These are phyloP conservation scores for Macrocybe gigantea DNA, from an alignment of 768 basidiomycete genomes.

Conservation along the genomic window DNA sequence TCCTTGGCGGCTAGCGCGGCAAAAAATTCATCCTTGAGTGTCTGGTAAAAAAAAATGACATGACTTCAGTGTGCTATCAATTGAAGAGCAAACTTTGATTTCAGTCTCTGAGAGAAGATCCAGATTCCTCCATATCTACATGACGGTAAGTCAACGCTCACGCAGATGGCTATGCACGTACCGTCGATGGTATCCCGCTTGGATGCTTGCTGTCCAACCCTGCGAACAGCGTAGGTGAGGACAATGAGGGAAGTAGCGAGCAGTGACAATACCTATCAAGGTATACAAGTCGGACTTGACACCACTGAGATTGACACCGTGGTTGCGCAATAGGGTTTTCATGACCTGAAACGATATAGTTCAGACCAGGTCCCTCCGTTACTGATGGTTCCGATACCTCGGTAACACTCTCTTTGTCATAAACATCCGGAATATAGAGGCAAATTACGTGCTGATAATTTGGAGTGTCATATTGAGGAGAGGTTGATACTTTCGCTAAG, in stretches of 20 bases:
- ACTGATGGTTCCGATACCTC: slow-evolving; percentile 29
- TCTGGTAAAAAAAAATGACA: slow-evolving; percentile 26
- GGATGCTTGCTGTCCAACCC: slow-evolving; percentile 75
- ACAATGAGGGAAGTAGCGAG: not conserved
- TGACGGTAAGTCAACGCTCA: not conserved
- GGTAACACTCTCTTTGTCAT: slow-evolving; percentile 53
- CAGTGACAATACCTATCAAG: slow-evolving; percentile 34
- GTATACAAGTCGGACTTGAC: slow-evolving; percentile 75
- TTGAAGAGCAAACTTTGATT: slow-evolving; percentile 42
- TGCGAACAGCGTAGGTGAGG: slow-evolving; percentile 11
- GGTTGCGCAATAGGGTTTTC: slow-evolving; percentile 58
- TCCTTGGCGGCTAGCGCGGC: slow-evolving; percentile 34
- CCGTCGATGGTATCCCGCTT: slow-evolving; percentile 68
- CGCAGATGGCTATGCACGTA: slow-evolving; percentile 19
- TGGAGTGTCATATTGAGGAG: slow-evolving; percentile 37
- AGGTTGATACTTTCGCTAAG: slow-evolving; percentile 63
- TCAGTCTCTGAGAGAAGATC: slow-evolving; percentile 54
- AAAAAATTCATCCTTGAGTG: slow-evolving; percentile 57
- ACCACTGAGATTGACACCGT: slow-evolving; percentile 59
- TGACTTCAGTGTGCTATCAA: not conserved
- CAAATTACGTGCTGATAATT: slow-evolving; percentile 64
- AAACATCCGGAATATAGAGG: slow-evolving; percentile 67
- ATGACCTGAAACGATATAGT: slow-evolving; percentile 43
- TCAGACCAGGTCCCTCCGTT: slow-evolving; percentile 1
- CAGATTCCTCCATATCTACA: slow-evolving; percentile 64